Conservation (phyloP, 2,329 filamentous ascomycete species). For the Aspergillus terreus region DNA sequence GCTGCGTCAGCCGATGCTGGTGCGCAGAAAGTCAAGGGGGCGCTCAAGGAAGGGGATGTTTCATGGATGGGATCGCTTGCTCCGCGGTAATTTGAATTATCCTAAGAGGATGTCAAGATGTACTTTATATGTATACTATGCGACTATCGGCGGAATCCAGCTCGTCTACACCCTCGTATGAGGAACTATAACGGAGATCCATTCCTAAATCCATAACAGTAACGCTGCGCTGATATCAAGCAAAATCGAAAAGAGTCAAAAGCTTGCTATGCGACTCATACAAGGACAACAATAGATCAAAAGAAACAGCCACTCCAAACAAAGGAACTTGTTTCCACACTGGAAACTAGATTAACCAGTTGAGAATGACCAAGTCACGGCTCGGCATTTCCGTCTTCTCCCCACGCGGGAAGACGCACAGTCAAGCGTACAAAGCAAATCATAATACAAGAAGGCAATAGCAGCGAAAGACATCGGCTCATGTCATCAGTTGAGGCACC, state of each 20-base stretch:
- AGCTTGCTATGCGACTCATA: constrained; percentile 18
- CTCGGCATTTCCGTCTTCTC: too few species aligned
- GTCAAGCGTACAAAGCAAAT: constrained; percentile 13
- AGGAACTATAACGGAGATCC: constrained; percentile 6
- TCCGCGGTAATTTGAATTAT: constrained; percentile 4
- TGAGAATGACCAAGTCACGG: too few species aligned
- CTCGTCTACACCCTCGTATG: background rate
- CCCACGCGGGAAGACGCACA: background rate
- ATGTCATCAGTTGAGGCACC: constrained; percentile 1
- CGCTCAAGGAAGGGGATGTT: constrained; percentile 15
- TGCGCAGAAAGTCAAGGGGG: background rate
- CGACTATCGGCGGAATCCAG: background rate
- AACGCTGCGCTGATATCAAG: constrained; percentile 23
- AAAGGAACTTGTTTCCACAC: constrained; percentile 5
- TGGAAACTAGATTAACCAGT: too few species aligned
- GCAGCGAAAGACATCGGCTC: constrained; percentile 3
- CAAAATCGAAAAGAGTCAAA: constrained; percentile 13
- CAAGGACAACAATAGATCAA: constrained; percentile 13
- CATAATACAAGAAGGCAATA: constrained; percentile 21
- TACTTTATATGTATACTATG: background rate
- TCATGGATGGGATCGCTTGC: constrained; percentile 36
- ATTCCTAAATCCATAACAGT: constrained; percentile 11
- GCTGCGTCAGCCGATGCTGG: background rate
- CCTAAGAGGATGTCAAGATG: background rate
- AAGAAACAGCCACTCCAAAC: constrained; percentile 16